Conservation (phyloP, 331 rosid genomes). For the Prunus yedoensis region DNA sequence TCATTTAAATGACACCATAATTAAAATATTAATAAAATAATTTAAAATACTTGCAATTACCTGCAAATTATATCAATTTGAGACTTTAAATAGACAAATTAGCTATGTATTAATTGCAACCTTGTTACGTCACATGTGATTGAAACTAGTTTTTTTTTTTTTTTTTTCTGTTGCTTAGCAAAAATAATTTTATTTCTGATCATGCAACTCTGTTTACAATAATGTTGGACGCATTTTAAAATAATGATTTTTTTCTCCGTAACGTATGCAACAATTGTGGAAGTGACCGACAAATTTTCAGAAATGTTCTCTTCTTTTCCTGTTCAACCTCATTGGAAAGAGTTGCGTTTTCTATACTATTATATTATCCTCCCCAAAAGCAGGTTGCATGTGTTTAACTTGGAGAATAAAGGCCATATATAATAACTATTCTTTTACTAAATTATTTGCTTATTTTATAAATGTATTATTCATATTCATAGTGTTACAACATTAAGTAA, state of each 20-base stretch:
- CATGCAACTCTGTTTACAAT: neutral
- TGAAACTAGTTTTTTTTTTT: no score
- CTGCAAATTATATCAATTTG: no score
- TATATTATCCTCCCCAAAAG: neutral
- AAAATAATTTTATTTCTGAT: neutral
- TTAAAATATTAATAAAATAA: no score
- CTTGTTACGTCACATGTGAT: neutral
- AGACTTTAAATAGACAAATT: no score
- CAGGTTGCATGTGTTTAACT: neutral
- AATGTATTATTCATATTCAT: no score
- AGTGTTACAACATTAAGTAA: no score
- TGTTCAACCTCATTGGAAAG: neutral
- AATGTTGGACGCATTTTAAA: no score
- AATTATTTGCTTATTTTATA: no score
- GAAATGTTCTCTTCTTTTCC: neutral
- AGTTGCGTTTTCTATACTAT: neutral
- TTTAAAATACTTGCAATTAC: no score
- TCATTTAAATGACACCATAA: no score
- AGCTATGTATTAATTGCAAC: neutral
- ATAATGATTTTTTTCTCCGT: neutral
- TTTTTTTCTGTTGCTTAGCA: neutral
- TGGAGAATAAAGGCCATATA: neutral
- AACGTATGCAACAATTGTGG: neutral
- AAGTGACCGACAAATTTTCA: neutral
- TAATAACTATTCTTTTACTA: no score